phyloP scores from a whole-genome alignment of 495 filamentous ascomycete genomes.

The Lasiosphaeria hispida region DNA sequence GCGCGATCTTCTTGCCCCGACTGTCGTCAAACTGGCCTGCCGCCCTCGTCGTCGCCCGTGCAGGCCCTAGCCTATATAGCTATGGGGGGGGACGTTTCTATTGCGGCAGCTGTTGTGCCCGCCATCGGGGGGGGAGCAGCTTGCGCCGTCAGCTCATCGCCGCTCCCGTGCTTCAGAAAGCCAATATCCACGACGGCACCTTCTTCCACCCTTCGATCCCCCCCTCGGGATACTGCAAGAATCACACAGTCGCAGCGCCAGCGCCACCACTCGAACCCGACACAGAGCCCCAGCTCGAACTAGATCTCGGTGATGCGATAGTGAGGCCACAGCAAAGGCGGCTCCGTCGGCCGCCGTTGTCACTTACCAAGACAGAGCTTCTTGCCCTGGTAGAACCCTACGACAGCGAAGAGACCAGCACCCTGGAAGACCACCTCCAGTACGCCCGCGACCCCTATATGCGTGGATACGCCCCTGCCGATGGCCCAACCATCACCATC shows the following conservation, averaged over 20 bases:
- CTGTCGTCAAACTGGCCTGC: slow-evolving; percentile 34
- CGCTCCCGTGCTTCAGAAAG: slow-evolving; percentile 9
- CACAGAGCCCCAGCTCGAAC: background rate
- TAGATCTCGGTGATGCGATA: no score
- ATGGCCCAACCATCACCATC: slow-evolving; percentile 43
- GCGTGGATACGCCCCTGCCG: slow-evolving; percentile 42
- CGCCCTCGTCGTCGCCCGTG: slow-evolving; percentile 2
- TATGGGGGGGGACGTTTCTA: slow-evolving; percentile 9
- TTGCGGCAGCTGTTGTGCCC: background rate
- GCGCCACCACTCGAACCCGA: slow-evolving; percentile 6
- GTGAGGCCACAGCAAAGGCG: background rate
- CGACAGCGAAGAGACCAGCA: slow-evolving; percentile 33
- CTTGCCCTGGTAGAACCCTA: slow-evolving; percentile 49
- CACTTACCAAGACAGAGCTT: slow-evolving; percentile 39
- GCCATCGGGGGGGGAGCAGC: background rate
- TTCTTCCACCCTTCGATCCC: slow-evolving; percentile 20
- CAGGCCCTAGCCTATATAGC: slow-evolving; percentile 11
- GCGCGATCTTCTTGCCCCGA: slow-evolving; percentile 44
- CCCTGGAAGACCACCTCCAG: slow-evolving; percentile 46
- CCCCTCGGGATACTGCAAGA: background rate
- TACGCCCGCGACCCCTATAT: slow-evolving; percentile 47
- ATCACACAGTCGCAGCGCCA: slow-evolving; percentile 20
- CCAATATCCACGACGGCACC: slow-evolving; percentile 13
- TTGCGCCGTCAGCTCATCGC: slow-evolving; percentile 11
- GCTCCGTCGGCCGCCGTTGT: background rate